Evolutionary conservation across 2,329 filamentous ascomycete genomes (phyloP).

Genomic region (Fusarium drepaniforme): DNA sequence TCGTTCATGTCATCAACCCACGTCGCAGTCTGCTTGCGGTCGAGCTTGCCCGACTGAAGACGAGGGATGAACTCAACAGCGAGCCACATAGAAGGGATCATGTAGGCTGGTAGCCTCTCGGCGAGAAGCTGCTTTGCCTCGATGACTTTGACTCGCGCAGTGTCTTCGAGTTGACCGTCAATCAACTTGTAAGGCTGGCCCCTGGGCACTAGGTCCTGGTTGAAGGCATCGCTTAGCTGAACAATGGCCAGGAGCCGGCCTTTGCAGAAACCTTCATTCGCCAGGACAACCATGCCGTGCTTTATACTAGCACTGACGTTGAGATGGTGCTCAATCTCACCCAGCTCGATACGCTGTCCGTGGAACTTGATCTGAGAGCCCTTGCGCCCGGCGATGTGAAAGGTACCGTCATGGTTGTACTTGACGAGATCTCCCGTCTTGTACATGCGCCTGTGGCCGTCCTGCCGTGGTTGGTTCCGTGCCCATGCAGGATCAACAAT

Average conservation of each 20-base stretch:
- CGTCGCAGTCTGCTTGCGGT: constrained; percentile 25
- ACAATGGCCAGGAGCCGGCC: constrained; percentile 28
- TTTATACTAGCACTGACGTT: constrained; percentile 34
- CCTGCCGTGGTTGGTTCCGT: background rate
- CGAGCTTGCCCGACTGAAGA: constrained; percentile 36
- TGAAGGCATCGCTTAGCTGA: constrained; percentile 14
- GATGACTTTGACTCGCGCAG: constrained; percentile 1
- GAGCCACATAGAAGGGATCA: constrained; percentile 40
- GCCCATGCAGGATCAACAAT: constrained; percentile 37
- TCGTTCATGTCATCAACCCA: constrained; percentile 36
- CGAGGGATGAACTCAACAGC: constrained; percentile 32
- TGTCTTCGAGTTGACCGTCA: constrained; percentile 3
- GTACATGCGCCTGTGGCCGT: constrained; percentile 17
- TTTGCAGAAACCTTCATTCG: constrained; percentile 28
- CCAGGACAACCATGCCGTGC: constrained; percentile 35
- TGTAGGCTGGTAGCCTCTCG: constrained; percentile 32
- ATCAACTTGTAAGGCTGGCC: constrained; percentile 29
- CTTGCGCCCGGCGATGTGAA: constrained; percentile 43
- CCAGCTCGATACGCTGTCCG: constrained; percentile 50
- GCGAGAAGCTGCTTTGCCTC: constrained; percentile 31
- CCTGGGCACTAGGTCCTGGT: constrained; percentile 14
- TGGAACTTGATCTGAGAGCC: constrained; percentile 50
- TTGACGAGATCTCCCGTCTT: constrained; percentile 41
- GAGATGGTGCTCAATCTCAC: constrained; percentile 48
- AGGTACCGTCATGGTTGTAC: constrained; percentile 43